Conservation (phyloP, 306 rosid genomes). For the Sicyos baderoa region DNA sequence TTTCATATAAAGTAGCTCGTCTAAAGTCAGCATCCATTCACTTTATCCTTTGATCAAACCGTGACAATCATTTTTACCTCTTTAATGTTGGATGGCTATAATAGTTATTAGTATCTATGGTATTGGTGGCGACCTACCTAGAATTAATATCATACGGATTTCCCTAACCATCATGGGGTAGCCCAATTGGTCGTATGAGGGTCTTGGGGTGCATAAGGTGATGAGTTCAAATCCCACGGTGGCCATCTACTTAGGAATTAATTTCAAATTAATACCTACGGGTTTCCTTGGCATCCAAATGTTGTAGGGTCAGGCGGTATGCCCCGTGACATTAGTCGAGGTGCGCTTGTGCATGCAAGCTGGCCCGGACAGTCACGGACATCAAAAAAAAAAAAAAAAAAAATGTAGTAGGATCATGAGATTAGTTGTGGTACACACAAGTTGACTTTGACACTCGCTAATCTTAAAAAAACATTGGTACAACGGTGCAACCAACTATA, state of each 20-base stretch:
- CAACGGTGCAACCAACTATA: not conserved
- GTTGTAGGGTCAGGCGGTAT: too few relatives aligned
- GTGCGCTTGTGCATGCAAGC: too few relatives aligned
- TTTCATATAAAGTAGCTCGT: not conserved
- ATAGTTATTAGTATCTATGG: not conserved
- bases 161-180: not conserved
- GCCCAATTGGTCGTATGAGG: too few relatives aligned
- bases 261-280: too few relatives aligned
- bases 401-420: not conserved
- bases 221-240: too few relatives aligned
- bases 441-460: not conserved
- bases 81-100: not conserved
- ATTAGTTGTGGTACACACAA: not conserved
- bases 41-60: not conserved
- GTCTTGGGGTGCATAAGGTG: too few relatives aligned
- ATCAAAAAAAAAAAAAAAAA: too few relatives aligned
- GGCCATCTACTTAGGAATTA: too few relatives aligned
- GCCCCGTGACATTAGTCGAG: too few relatives aligned
- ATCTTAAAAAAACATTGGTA: too few relatives aligned
- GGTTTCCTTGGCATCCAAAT: too few relatives aligned
- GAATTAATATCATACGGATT: not conserved
- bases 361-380: too few relatives aligned
- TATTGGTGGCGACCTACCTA: not conserved
- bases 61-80: not conserved
- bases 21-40: not conserved